Conservation (phyloP, 108 stramenopile species). For the Pseudonitzschia multiseries region DNA sequence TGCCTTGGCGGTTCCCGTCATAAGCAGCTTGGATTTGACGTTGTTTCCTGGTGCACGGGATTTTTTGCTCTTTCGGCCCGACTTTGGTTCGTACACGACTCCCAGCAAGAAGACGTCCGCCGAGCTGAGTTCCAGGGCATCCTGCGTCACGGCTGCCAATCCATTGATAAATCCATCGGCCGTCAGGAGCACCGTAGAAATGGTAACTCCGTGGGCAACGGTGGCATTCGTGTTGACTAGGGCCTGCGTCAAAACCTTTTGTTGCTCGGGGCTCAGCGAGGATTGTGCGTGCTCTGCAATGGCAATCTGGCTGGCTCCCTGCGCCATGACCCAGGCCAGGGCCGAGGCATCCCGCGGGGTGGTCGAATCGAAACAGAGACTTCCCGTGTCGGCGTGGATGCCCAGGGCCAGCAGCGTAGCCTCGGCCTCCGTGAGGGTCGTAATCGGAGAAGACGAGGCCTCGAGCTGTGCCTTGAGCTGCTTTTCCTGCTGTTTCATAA, state of each 20-base stretch:
- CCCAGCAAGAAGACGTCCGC: slow-evolving; percentile 86
- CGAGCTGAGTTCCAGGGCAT: slow-evolving; percentile 88
- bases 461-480: slow-evolving; percentile 7
- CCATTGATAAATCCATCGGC: slow-evolving; percentile 93
- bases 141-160: slow-evolving; percentile 89
- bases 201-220: slow-evolving; percentile 78
- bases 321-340: slow-evolving; percentile 88
- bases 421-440: slow-evolving; percentile 79
- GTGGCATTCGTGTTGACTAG: slow-evolving; percentile 79
- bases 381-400: slow-evolving; percentile 94
- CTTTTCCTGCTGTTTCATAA: slow-evolving; percentile 47
- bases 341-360: slow-evolving; percentile 88
- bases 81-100: slow-evolving; percentile 81
- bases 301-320: slow-evolving; percentile 90
- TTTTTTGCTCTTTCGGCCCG: slow-evolving; percentile 39
- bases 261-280: slow-evolving; percentile 79
- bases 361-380: slow-evolving; percentile 90
- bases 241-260: slow-evolving; percentile 83
- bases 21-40: slow-evolving; percentile 23
- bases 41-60: slow-evolving; percentile 18
- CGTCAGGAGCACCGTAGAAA: slow-evolving; percentile 83
- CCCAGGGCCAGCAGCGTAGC: slow-evolving; percentile 90
- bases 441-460: slow-evolving; percentile 12
- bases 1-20: background rate
- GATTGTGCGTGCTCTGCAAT: slow-evolving; percentile 90